Percentiles rank a stretch among this genome's conserved stretches.
These are phyloP conservation scores for Babesia ovis DNA, from an alignment of 169 alveolate genomes.

Conservation along the genomic window DNA sequence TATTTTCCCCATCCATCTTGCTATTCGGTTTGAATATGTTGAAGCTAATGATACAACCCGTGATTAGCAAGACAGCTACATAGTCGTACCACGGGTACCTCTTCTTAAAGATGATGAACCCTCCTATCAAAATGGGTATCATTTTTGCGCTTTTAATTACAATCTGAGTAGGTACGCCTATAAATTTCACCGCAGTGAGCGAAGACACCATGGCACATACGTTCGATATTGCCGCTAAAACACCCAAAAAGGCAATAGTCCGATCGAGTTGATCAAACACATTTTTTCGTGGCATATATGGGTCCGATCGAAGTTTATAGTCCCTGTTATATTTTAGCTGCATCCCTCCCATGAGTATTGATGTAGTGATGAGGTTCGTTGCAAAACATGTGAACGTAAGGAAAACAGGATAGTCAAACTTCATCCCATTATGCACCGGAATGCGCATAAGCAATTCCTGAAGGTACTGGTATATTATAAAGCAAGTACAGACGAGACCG, in stretches of 20 bases:
- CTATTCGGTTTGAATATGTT: constrained; percentile 74
- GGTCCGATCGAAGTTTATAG: not conserved
- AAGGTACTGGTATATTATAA: constrained; percentile 10
- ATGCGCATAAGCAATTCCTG: constrained; percentile 27
- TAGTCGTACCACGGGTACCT: constrained; percentile 88
- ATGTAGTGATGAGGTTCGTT: constrained; percentile 17
- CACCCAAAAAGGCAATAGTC: constrained; percentile 41
- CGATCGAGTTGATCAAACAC: constrained; percentile 38
- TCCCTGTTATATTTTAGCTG: constrained; percentile 8
- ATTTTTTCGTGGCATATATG: not conserved
- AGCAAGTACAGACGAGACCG: constrained; percentile 11
- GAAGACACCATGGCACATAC: constrained; percentile 82
- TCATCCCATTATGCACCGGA: constrained; percentile 1
- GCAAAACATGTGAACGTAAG: constrained; percentile 39
- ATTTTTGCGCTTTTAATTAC: constrained; percentile 87
- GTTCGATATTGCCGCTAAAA: constrained; percentile 78
- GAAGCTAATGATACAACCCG: constrained; percentile 81
- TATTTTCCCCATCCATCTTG: constrained; percentile 64
- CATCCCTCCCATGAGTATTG: constrained; percentile 36
- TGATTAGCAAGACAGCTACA: constrained; percentile 81
- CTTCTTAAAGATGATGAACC: constrained; percentile 80
- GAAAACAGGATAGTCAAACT: constrained; percentile 36
- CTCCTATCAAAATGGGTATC: constrained; percentile 90
- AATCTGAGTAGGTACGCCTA: constrained; percentile 89
- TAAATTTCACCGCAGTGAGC: constrained; percentile 81